Percentiles rank a stretch among this genome's conserved stretches.
phyloP scores from a whole-genome alignment of 768 basidiomycete genomes.

The Artomyces pyxidatus region DNA sequence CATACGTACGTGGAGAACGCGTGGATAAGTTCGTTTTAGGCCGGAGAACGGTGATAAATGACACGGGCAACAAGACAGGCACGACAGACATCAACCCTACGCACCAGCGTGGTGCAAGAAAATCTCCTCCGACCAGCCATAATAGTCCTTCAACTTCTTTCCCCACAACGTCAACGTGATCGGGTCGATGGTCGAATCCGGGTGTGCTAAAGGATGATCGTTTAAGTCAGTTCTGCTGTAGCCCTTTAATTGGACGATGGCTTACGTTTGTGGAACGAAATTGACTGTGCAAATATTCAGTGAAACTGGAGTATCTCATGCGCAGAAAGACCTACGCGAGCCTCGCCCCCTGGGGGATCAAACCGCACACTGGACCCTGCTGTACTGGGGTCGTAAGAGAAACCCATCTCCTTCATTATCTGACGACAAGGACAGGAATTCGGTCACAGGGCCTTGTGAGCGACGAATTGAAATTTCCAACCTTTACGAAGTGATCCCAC shows the following conservation, averaged over 20 bases:
- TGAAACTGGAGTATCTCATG: not conserved
- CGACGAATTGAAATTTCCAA: not conserved
- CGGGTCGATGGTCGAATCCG: slow-evolving; percentile 21
- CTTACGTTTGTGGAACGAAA: slow-evolving; percentile 26
- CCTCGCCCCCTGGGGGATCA: slow-evolving; percentile 19
- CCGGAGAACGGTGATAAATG: too few species aligned
- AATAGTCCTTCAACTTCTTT: slow-evolving; percentile 20
- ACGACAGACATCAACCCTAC: too few species aligned
- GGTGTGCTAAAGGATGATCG: slow-evolving; percentile 19
- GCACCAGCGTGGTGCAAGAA: slow-evolving; percentile 11
- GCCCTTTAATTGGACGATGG: not conserved
- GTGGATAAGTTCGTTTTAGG: too few species aligned
- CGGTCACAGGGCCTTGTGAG: not conserved
- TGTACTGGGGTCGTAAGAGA: slow-evolving; percentile 21
- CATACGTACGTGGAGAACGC: too few species aligned
- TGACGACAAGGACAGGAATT: slow-evolving; percentile 1
- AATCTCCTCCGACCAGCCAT: slow-evolving; percentile 23
- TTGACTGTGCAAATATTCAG: slow-evolving; percentile 9
- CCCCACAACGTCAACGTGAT: slow-evolving; percentile 19
- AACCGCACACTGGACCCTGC: slow-evolving; percentile 26
- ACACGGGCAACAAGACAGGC: too few species aligned
- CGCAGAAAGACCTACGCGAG: slow-evolving; percentile 1
- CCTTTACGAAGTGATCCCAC: slow-evolving; percentile 28
- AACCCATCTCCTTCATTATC: slow-evolving; percentile 25
- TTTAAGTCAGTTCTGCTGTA: not conserved